phyloP scores from a whole-genome alignment of 2,329 filamentous ascomycete genomes.

The Bretziella fagacearum region DNA sequence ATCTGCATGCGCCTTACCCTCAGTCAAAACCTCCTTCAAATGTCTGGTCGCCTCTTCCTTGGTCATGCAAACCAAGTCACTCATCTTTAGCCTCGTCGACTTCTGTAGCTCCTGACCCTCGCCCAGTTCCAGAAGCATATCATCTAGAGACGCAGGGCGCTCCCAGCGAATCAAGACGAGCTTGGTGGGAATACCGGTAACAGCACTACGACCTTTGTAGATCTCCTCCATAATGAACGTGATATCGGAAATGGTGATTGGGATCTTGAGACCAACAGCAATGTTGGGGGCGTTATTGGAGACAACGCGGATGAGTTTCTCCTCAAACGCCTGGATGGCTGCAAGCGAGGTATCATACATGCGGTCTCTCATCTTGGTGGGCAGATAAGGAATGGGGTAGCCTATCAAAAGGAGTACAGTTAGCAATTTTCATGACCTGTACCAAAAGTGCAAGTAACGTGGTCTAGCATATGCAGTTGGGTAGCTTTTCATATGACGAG shows the following conservation, averaged over 20 bases:
- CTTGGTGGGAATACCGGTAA: slow-evolving; percentile 67
- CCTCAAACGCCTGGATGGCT: slow-evolving; percentile 59
- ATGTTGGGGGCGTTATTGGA: slow-evolving; percentile 23
- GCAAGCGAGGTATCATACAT: slow-evolving; percentile 76
- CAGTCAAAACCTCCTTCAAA: slow-evolving; percentile 61
- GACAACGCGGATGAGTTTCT: slow-evolving; percentile 44
- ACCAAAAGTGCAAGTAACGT: no score
- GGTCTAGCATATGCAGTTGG: not conserved
- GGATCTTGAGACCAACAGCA: slow-evolving; percentile 57
- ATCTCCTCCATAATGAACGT: slow-evolving; percentile 83
- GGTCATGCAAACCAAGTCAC: slow-evolving; percentile 76
- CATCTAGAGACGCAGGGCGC: slow-evolving; percentile 33
- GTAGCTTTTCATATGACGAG: not conserved
- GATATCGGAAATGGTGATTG: slow-evolving; percentile 63
- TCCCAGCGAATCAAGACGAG: slow-evolving; percentile 69
- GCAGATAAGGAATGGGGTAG: slow-evolving; percentile 74
- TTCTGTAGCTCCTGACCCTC: slow-evolving; percentile 58
- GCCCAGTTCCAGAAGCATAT: slow-evolving; percentile 44
- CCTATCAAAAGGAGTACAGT: slow-evolving; percentile 26
- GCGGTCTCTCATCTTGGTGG: slow-evolving; percentile 70
- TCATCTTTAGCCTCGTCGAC: slow-evolving; percentile 47
- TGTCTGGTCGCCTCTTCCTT: slow-evolving; percentile 74
- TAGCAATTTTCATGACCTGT: not conserved
- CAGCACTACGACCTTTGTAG: slow-evolving; percentile 62
- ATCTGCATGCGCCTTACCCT: slow-evolving; percentile 47